Base-by-base conservation (phyloP, 495 filamentous ascomycete species). In the Penicillium riverlandense region DNA sequence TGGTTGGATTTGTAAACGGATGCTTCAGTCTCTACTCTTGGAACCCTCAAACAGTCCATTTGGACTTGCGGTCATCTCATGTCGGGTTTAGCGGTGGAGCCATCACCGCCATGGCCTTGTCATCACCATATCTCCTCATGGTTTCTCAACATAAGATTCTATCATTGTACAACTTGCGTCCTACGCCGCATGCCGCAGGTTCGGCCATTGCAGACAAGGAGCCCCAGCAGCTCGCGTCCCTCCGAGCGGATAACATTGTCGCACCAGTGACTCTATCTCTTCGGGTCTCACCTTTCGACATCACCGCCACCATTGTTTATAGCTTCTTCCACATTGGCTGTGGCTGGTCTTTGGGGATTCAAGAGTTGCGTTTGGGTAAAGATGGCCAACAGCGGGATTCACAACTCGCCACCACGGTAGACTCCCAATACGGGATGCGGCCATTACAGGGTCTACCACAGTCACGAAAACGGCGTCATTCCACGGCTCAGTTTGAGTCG, bases 261-360 rank as follows among this genome's bases (percentile, higher is more conserved):
- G 78, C 86, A 4, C 90, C 91, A 0, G 66, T 91, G 43, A 84
- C 88, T 11, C 68, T 96, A 14, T 88, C 87, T 6, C 73, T 98
- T 34, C 77, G 88, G 11, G 66, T 72, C 34, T 79, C 77, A 14
- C 51, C 75, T 0, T 62, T 69, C 6, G 73, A 75, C 11, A 79
- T 90, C 6, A 74, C 86, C 8, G 83, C 86, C 2, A 89, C 86
- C 9, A 85, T 97, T 40, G 91, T 91, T 6, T 97, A 95, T 62
- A 83, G 67, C 35, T 73, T 73, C 49, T 67, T 57, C 39, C 69
- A 69, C n/a, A 57, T 69, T 48, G 65, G 69, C 15, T 69, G 66
- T 39, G 89, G 89, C 12, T 98, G 90, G 88, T 87, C 87, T 8
- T 73, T 95, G 8, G 90, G 89, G 1, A 78, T 96, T 13, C 92